Conservation (phyloP, 164 flowering plant species). For the Tetracentron sinense region DNA sequence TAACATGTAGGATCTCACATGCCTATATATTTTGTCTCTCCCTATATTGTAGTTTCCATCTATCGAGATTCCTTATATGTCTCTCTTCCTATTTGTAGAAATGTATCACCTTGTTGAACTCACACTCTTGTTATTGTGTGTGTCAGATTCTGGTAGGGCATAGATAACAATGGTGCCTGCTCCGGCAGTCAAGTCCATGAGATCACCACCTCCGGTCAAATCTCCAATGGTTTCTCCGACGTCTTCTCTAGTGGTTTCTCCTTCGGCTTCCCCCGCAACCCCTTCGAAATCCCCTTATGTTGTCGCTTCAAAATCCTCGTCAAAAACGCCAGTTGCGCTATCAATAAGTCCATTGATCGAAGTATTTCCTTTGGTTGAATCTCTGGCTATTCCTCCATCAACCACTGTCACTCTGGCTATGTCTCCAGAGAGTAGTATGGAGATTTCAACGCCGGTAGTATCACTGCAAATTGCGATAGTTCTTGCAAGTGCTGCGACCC, state of each 20-base stretch:
- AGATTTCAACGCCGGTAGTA: slow-evolving; percentile 20
- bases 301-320: not conserved
- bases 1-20: slow-evolving; percentile 1
- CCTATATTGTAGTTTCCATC: not conserved
- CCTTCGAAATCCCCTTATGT: slow-evolving; percentile 15
- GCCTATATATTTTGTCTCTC: not conserved
- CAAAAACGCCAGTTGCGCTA: slow-evolving; percentile 14
- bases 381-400: not conserved
- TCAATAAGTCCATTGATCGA: not conserved
- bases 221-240: slow-evolving; percentile 13
- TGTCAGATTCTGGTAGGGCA: slow-evolving; percentile 16
- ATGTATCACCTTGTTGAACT: slow-evolving; percentile 5
- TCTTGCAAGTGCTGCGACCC: slow-evolving; percentile 17
- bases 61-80: not conserved
- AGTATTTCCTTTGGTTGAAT: not conserved
- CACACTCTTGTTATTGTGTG: slow-evolving; percentile 3
- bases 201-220: slow-evolving; percentile 13
- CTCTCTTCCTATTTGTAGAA: not conserved
- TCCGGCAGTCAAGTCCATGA: slow-evolving; percentile 15
- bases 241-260: not conserved
- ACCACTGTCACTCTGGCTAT: too few relatives aligned
- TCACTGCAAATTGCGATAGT: slow-evolving; percentile 18
- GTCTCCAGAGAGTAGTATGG: too few relatives aligned
- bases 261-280: slow-evolving; percentile 5
- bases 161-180: slow-evolving; percentile 27